Base-by-base conservation (phyloP, 306 rosid species). In the Carpinus fangiana region DNA sequence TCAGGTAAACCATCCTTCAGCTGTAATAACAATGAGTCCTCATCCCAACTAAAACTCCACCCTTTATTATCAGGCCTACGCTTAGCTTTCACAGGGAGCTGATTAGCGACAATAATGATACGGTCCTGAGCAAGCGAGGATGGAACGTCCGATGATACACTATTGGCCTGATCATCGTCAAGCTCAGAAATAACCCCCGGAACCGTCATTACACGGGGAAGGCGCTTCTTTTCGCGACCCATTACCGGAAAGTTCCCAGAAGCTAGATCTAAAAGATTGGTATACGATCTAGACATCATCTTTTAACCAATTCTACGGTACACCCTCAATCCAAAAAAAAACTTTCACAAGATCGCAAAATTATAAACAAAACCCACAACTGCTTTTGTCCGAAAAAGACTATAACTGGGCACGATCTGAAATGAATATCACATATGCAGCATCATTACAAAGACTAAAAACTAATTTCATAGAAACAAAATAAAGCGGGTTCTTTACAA, bases 11-110 rank as follows among this genome's bases (percentile, higher is more conserved):
- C 92, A 68, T 84, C 89, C 80, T 88, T 88, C 5, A 88, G 84
- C 85, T 86, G 92, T 68, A 84, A 84, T 7, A 86, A 57, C 83
- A 86, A 84, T 3, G 90, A 84, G 78, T 88, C 92, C 76, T 88
- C 90, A 51, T 88, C 92, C 90, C 92, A 88, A 70, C 90, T 86
- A 75, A 86, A 88, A 75, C 90, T 80, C 92, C 92, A 88, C 17
- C 88, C 88, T 16, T 77, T 86, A 78, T 88, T 84, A 21, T 86
- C 92, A 0, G 89, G 91, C 43, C 90, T 83, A 16, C 90, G 85
- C 80, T 84, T 86, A 2, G 90, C 90, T 65, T 86, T 86, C 9
- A 88, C 87, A 0, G 92, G 92, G 43, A 88, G 88, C 81, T 88
- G 90, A 78, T 88, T 88, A 6, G 87, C 90, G 21, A 88, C 92